Percentiles rank a stretch among this genome's conserved stretches.
These are phyloP conservation scores for Maudiozyma turicensis DNA, from an alignment of 805 yeast species.

Conservation along the genomic window DNA sequence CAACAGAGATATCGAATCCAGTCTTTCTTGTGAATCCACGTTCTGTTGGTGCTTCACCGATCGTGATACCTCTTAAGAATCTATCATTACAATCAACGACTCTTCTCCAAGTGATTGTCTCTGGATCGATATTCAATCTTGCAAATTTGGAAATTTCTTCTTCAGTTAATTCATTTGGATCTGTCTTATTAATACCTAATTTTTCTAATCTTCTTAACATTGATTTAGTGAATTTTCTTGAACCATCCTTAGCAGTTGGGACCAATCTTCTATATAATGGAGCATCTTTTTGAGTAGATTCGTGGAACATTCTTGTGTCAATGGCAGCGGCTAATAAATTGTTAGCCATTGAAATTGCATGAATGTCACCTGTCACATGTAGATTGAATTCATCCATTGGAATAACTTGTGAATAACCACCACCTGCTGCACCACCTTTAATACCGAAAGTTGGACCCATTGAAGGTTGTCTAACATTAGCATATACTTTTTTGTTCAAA, in stretches of 20 bases:
- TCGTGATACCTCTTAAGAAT: slow-evolving; percentile 65
- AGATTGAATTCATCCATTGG: slow-evolving; percentile 98
- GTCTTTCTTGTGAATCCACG: slow-evolving; percentile 62
- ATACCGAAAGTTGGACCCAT: slow-evolving; percentile 99
- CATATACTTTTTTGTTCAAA: slow-evolving; percentile 70
- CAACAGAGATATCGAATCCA: slow-evolving; percentile 79
- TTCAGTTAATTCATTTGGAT: slow-evolving; percentile 62
- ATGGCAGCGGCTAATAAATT: slow-evolving; percentile 77
- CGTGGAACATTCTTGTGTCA: slow-evolving; percentile 82
- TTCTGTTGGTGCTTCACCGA: slow-evolving; percentile 78
- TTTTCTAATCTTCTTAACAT: slow-evolving; percentile 60
- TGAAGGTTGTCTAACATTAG: slow-evolving; percentile 94
- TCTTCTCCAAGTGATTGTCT: slow-evolving; percentile 70
- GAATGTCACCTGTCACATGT: slow-evolving; percentile 94
- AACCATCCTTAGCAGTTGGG: slow-evolving; percentile 58
- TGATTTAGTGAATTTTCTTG: slow-evolving; percentile 54
- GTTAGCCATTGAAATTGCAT: slow-evolving; percentile 75
- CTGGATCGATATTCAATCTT: slow-evolving; percentile 68
- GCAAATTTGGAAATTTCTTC: slow-evolving; percentile 60
- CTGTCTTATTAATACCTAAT: slow-evolving; percentile 57
- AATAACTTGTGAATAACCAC: slow-evolving; percentile 94
- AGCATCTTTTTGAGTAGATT: slow-evolving; percentile 60
- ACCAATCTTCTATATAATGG: slow-evolving; percentile 67
- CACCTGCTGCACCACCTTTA: slow-evolving; percentile 99
- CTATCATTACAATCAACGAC: slow-evolving; percentile 82